These are phyloP conservation scores for Metrosideros polymorpha DNA, from an alignment of 441 rosid genomes.

Conservation along the genomic window DNA sequence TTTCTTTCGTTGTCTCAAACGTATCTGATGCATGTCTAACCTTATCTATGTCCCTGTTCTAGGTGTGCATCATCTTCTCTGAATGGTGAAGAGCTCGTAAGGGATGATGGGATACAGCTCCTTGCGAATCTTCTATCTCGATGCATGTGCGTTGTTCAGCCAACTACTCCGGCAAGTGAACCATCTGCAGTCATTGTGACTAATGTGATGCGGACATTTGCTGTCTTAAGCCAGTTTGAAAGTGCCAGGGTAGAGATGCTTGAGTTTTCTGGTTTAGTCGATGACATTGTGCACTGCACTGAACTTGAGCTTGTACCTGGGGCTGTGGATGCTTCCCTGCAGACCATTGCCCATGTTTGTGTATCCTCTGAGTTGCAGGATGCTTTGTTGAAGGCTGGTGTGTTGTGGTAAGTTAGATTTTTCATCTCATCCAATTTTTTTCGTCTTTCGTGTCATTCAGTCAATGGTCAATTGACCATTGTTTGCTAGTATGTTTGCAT, in stretches of 20 bases:
- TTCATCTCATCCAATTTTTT: constrained; percentile 1
- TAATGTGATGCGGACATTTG: constrained; percentile 84
- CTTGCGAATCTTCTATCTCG: constrained; percentile 88
- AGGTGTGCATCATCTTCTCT: constrained; percentile 96
- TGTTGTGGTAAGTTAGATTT: constrained; percentile 58
- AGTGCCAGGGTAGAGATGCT: constrained; percentile 80
- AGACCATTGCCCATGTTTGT: constrained; percentile 77
- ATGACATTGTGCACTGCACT: constrained; percentile 94
- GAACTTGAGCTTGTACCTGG: constrained; percentile 96
- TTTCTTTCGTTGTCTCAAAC: background rate
- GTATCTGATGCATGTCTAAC: background rate
- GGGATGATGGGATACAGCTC: constrained; percentile 96
- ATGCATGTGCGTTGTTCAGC: constrained; percentile 96
- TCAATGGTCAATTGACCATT: background rate
- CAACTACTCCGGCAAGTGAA: constrained; percentile 89
- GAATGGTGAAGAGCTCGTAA: constrained; percentile 98
- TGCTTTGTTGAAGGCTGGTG: constrained; percentile 86
- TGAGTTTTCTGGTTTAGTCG: constrained; percentile 67
- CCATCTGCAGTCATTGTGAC: constrained; percentile 92
- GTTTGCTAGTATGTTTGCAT: background rate
- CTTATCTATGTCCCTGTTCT: constrained; percentile 7
- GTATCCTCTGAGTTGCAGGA: constrained; percentile 82
- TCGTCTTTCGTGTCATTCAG: background rate
- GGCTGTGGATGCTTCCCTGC: constrained; percentile 93
- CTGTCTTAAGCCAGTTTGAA: constrained; percentile 91